These are phyloP conservation scores for Talaromyces sp. DNA, from an alignment of 2,329 filamentous ascomycete species.

Conservation along the genomic window DNA sequence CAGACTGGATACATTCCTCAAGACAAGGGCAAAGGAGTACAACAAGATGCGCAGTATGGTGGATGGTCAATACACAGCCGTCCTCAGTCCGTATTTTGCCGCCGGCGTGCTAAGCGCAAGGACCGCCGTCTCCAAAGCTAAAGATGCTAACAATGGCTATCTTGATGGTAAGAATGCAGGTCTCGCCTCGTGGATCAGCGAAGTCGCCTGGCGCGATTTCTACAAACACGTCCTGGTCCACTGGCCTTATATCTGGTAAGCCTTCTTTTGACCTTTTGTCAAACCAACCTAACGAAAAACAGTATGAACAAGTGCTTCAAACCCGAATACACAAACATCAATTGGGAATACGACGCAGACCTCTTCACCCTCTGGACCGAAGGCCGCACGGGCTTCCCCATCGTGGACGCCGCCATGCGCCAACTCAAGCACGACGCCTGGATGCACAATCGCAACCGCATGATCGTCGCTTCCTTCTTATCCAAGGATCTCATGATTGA, in stretches of 20 bases:
- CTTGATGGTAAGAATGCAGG: constrained; percentile 65
- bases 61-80: constrained; percentile 59
- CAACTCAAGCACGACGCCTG: constrained; percentile 66
- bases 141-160: constrained; percentile 57
- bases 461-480: constrained; percentile 78
- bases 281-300: no score
- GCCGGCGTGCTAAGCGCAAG: constrained; percentile 64
- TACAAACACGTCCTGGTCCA: constrained; percentile 80
- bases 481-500: constrained; percentile 76
- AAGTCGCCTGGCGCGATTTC: constrained; percentile 83
- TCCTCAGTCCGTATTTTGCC: constrained; percentile 69
- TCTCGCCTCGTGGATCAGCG: constrained; percentile 71
- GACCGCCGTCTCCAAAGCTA: constrained; percentile 62
- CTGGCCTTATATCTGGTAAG: constrained; percentile 66
- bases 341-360: constrained; percentile 71
- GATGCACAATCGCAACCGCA: constrained; percentile 82
- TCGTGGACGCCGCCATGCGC: constrained; percentile 83
- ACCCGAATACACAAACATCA: constrained; percentile 74
- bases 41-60: constrained; percentile 64
- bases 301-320: constrained; percentile 76
- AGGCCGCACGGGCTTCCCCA: constrained; percentile 73
- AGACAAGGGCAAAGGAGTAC: constrained; percentile 61
- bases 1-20: constrained; percentile 64
- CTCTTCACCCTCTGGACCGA: constrained; percentile 71
- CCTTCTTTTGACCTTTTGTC: constrained; percentile 12